phyloP scores from a whole-genome alignment of 805 yeast species.

The Naumovozyma baii region DNA sequence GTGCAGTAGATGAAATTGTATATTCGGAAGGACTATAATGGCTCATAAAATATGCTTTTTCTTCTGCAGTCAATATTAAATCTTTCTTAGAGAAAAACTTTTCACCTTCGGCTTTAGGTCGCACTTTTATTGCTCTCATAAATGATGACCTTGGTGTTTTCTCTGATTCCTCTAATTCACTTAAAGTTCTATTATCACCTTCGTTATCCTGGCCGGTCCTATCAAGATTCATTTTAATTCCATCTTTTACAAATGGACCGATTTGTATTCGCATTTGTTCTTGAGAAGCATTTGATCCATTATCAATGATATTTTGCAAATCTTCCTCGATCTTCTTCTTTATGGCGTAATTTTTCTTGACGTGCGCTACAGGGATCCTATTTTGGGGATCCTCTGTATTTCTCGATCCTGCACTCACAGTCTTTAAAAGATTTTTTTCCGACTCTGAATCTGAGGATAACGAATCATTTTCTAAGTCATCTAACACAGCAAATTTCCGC shows the following conservation, averaged over 20 bases:
- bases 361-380: no score
- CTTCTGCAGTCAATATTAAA: constrained; percentile 8
- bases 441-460: constrained; percentile 4
- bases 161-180: not conserved
- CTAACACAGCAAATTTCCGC: constrained; percentile 5
- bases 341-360: no score
- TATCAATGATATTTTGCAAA: no score
- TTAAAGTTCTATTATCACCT: no score
- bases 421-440: not conserved
- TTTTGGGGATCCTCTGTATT: no score
- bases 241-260: no score
- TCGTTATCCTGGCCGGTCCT: not conserved
- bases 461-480: constrained; percentile 11
- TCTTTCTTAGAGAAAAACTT: constrained; percentile 6
- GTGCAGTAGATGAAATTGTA: not conserved
- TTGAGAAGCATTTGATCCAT: no score
- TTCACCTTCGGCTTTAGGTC: not conserved
- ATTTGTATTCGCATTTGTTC: no score
- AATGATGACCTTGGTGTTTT: not conserved
- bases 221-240: no score
- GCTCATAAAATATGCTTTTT: constrained; percentile 15
- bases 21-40: constrained; percentile 12
- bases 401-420: not conserved
- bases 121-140: constrained; percentile 1
- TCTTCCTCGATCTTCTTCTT: no score